phyloP scores from a whole-genome alignment of 1,139 yeast species.

The Yamadazyma trypodendri region DNA sequence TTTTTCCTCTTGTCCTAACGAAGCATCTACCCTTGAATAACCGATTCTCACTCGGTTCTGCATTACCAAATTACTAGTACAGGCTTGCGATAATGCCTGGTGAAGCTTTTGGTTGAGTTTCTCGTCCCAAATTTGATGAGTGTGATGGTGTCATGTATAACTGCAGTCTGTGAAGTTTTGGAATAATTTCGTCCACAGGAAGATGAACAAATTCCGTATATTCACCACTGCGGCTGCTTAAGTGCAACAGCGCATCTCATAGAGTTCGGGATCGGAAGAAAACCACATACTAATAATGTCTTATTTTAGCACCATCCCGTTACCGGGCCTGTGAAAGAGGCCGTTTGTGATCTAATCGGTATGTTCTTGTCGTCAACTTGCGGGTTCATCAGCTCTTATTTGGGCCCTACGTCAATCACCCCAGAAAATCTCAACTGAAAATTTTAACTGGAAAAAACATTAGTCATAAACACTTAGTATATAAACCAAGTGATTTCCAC shows the following conservation, averaged over 20 bases:
- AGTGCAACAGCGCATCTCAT: not conserved
- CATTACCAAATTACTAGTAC: not conserved
- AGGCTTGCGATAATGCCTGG: no score
- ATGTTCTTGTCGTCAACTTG: no score
- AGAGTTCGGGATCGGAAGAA: not conserved
- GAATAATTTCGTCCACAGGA: no score
- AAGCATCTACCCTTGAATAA: not conserved
- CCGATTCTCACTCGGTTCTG: not conserved
- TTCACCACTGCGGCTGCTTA: no score
- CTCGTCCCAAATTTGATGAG: no score
- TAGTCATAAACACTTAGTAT: not conserved
- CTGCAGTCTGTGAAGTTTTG: no score
- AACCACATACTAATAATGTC: not conserved
- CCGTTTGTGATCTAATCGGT: no score
- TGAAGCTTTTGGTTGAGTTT: no score
- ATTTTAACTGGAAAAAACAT: not conserved
- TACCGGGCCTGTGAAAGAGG: not conserved
- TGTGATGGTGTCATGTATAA: not conserved
- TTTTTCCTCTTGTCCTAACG: constrained; percentile 1
- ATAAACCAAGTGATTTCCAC: not conserved
- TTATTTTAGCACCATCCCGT: not conserved
- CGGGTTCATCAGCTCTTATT: no score
- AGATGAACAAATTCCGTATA: no score
- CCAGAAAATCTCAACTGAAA: not conserved
- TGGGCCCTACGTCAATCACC: not conserved